phyloP scores from a whole-genome alignment of 1,139 yeast genomes.

The Saccharomyces hybrid region DNA sequence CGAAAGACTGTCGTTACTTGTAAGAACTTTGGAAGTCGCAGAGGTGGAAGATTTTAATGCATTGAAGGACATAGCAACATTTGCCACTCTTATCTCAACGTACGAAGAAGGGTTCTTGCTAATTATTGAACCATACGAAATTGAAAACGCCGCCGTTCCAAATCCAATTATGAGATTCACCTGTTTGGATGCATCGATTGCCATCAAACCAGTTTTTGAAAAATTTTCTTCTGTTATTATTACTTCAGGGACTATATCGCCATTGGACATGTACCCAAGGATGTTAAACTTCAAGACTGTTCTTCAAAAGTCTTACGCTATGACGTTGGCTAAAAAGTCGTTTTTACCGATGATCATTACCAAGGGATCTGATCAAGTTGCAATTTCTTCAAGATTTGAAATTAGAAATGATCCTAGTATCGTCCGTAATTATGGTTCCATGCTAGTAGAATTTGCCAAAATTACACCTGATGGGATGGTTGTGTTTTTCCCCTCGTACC shows the following conservation, averaged over 20 bases:
- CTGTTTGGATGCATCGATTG: slow-evolving; percentile 94
- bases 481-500: slow-evolving; percentile 92
- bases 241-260: slow-evolving; percentile 96
- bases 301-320: slow-evolving; percentile 86
- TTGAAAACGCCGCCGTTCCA: slow-evolving; percentile 95
- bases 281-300: slow-evolving; percentile 94
- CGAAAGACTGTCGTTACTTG: slow-evolving; percentile 79
- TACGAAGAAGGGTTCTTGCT: slow-evolving; percentile 89
- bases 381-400: slow-evolving; percentile 91
- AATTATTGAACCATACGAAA: slow-evolving; percentile 90
- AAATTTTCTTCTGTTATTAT: slow-evolving; percentile 88
- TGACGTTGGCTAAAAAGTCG: slow-evolving; percentile 89
- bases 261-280: slow-evolving; percentile 96
- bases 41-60: slow-evolving; percentile 92
- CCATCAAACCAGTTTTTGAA: slow-evolving; percentile 94
- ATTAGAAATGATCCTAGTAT: slow-evolving; percentile 96
- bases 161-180: slow-evolving; percentile 90
- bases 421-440: slow-evolving; percentile 90
- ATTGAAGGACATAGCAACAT: slow-evolving; percentile 88
- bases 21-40: slow-evolving; percentile 76
- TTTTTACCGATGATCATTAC: slow-evolving; percentile 94
- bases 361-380: slow-evolving; percentile 95
- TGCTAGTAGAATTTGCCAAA: slow-evolving; percentile 84
- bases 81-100: slow-evolving; percentile 91
- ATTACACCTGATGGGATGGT: slow-evolving; percentile 97